Conservation (phyloP, 148 eudicot species). For the Silene latifolia region DNA sequence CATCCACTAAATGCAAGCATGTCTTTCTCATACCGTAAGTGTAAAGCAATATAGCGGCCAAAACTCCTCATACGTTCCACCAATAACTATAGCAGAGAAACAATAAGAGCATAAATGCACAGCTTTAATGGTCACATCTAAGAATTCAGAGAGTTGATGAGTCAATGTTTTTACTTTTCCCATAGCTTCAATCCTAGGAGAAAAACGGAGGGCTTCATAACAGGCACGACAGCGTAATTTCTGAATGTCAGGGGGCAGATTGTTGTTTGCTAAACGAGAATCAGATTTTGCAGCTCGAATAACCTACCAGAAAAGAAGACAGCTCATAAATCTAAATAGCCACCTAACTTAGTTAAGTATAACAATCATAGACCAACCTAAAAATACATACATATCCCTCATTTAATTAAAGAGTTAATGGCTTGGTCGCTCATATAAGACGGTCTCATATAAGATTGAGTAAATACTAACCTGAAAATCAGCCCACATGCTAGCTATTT, state of each 20-base stretch:
- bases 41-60: slow-evolving; percentile 90
- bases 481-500: slow-evolving; percentile 78
- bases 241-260: slow-evolving; percentile 85
- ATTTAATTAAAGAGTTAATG: neutral
- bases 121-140: neutral
- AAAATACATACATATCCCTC: neutral
- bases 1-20: slow-evolving; percentile 99
- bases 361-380: neutral
- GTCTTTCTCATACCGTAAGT: slow-evolving; percentile 93
- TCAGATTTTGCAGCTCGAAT: slow-evolving; percentile 96
- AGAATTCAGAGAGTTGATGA: neutral
- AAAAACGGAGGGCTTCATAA: slow-evolving; percentile 89
- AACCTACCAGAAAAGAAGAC: slow-evolving; percentile 40
- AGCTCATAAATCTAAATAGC: slow-evolving; percentile 2
- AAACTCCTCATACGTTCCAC: slow-evolving; percentile 89
- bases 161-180: slow-evolving; percentile 61
- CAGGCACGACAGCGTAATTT: slow-evolving; percentile 93
- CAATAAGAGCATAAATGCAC: slow-evolving; percentile 8
- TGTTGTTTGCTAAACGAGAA: slow-evolving; percentile 91
- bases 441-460: neutral
- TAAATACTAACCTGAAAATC: slow-evolving; percentile 58
- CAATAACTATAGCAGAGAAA: slow-evolving; percentile 50
- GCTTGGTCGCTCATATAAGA: neutral
- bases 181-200: slow-evolving; percentile 87
- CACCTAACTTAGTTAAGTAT: neutral